Evolutionary conservation across 768 basidiomycete species (phyloP).

Genomic region (Russula vinacea): DNA sequence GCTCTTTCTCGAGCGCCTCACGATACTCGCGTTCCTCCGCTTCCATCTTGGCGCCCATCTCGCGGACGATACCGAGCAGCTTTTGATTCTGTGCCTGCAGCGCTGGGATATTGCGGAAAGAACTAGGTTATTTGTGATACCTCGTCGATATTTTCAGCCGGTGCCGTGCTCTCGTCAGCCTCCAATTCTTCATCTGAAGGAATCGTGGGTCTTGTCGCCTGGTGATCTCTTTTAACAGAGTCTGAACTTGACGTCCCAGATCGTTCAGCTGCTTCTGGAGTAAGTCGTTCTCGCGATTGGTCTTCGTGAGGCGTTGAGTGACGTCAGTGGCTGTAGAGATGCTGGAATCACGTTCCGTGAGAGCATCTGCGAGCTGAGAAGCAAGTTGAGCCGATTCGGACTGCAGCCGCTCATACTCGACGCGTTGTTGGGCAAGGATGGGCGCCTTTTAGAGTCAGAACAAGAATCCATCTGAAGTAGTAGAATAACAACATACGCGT

Average conservation of each 20-base stretch:
- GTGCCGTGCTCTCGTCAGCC: conserved; percentile 42
- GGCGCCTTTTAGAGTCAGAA: conserved; percentile 62
- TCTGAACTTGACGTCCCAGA: conserved; percentile 62
- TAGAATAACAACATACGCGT: conserved; percentile 50
- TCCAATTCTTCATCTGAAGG: conserved; percentile 63
- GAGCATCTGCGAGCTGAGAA: conserved; percentile 69
- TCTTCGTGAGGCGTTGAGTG: conserved; percentile 33
- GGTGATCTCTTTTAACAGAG: conserved; percentile 72
- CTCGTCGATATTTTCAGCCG: conserved; percentile 60
- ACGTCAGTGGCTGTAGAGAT: conserved; percentile 53
- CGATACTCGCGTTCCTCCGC: conserved; percentile 74
- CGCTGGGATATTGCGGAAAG: conserved; percentile 75
- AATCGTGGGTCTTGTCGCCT: conserved; percentile 82
- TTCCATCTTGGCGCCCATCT: conserved; percentile 83
- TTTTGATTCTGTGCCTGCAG: conserved; percentile 94
- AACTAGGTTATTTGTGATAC: conserved; percentile 89
- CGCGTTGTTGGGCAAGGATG: conserved; percentile 81
- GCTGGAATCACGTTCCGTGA: conserved; percentile 71
- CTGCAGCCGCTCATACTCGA: conserved; percentile 81
- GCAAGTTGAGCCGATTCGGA: conserved; percentile 79
- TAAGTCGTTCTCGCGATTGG: conserved; percentile 24
- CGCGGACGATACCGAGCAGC: conserved; percentile 76
- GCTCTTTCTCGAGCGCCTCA: conserved; percentile 66
- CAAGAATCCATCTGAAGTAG: background rate
- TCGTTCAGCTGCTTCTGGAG: conserved; percentile 30